Evolutionary conservation across 78 protist species (phyloP).

Genomic region (Pigoraptor vietnamica): DNA sequence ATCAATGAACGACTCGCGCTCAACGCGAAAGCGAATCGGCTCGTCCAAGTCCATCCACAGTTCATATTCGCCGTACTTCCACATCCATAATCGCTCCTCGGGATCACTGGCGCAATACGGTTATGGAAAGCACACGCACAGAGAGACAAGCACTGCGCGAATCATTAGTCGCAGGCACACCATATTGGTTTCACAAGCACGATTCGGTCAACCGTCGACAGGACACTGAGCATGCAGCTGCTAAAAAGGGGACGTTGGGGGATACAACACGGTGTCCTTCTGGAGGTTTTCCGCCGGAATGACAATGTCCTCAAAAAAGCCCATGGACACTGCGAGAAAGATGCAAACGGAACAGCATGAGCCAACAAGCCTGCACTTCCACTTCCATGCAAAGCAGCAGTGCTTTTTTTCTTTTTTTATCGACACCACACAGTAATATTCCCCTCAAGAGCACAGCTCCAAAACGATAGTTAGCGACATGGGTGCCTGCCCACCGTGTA

Average conservation of each 20-base stretch:
- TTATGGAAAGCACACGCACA: no score
- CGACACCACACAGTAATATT: no score
- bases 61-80: not conserved
- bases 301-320: not conserved
- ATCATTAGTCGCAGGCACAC: no score
- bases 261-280: not conserved
- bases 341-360: not conserved
- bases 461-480: no score
- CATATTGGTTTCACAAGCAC: no score
- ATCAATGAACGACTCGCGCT: not conserved
- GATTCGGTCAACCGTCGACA: no score
- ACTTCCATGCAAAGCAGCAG: no score
- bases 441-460: no score
- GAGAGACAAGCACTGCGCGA: no score
- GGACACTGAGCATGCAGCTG: no score
- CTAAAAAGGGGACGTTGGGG: not conserved
- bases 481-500: not conserved
- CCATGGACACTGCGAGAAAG: not conserved
- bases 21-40: not conserved
- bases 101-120: not conserved
- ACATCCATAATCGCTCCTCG: not conserved
- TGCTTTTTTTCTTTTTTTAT: no score
- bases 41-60: not conserved
- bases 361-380: not conserved
- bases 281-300: not conserved